Evolutionary conservation across 2,329 filamentous ascomycete species (phyloP).

Genomic region (Botrytis elliptica): DNA sequence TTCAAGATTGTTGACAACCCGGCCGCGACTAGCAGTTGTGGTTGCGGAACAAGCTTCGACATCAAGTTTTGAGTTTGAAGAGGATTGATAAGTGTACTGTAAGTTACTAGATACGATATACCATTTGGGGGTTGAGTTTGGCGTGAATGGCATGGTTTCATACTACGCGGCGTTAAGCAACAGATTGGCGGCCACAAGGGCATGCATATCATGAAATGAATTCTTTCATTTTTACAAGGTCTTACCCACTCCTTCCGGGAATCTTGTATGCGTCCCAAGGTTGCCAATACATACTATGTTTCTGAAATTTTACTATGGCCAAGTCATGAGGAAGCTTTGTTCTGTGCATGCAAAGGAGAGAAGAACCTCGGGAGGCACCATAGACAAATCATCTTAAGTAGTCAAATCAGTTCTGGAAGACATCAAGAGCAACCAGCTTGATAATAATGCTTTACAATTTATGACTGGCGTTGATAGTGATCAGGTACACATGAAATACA

Average conservation of each 20-base stretch:
- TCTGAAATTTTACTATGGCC: not conserved
- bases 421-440: not conserved
- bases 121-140: not conserved
- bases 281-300: not conserved
- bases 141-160: not conserved
- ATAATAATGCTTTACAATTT: not conserved
- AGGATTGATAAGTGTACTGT: not conserved
- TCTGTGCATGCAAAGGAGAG: too few relatives aligned
- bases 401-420: not conserved
- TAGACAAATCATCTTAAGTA: not conserved
- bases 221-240: not conserved
- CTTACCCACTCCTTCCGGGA: not conserved
- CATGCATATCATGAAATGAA: not conserved
- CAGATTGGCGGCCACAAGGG: not conserved
- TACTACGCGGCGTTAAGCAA: not conserved
- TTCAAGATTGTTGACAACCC: conserved; percentile 98
- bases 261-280: not conserved
- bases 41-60: conserved; percentile 96
- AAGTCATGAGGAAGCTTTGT: not conserved
- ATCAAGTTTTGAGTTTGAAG: conserved; percentile 60
- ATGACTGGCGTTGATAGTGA: rapidly evolving
- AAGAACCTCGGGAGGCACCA: not conserved
- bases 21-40: conserved; percentile 86
- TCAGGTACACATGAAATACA: not conserved
- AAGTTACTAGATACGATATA: conserved; percentile 10